phyloP scores from a whole-genome alignment of 108 stramenopile species.

The Epithemia pelagica region DNA sequence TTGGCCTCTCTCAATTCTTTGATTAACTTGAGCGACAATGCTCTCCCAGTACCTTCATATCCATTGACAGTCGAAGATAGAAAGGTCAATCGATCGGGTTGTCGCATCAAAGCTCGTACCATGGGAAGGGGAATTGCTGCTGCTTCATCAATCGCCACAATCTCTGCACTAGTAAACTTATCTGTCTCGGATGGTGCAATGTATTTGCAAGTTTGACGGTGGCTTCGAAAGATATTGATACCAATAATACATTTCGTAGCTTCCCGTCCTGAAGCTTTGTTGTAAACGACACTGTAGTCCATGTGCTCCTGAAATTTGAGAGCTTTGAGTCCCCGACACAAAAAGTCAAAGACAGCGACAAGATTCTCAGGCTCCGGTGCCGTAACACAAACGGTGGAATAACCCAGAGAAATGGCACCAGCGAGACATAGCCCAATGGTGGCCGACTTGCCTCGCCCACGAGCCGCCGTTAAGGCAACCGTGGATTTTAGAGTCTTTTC shows the following conservation, averaged over 20 bases:
- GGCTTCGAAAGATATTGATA: slow-evolving; percentile 80
- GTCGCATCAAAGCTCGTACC: slow-evolving; percentile 78
- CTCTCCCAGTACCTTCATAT: slow-evolving; percentile 98
- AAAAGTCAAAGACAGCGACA: slow-evolving; percentile 93
- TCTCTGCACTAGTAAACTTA: slow-evolving; percentile 91
- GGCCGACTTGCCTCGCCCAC: slow-evolving; percentile 98
- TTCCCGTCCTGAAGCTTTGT: slow-evolving; percentile 66
- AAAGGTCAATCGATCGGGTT: slow-evolving; percentile 79
- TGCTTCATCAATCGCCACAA: slow-evolving; percentile 98
- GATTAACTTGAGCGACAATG: slow-evolving; percentile 95
- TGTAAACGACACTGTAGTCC: slow-evolving; percentile 87
- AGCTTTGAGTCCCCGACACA: slow-evolving; percentile 88
- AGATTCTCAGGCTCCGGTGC: slow-evolving; percentile 98
- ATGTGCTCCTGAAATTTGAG: slow-evolving; percentile 95
- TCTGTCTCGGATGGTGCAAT: slow-evolving; percentile 77
- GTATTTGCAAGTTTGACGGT: slow-evolving; percentile 92
- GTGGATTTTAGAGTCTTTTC: slow-evolving; percentile 67
- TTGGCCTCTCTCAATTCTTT: slow-evolving; percentile 88
- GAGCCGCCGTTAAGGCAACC: slow-evolving; percentile 79
- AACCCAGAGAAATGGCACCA: slow-evolving; percentile 92
- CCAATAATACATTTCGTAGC: slow-evolving; percentile 82
- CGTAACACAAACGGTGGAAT: slow-evolving; percentile 90
- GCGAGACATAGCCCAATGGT: slow-evolving; percentile 96
- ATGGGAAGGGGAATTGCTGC: slow-evolving; percentile 98
- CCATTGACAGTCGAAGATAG: slow-evolving; percentile 97